phyloP scores from a whole-genome alignment of 148 eudicot genomes.

The Polygonum maritimum region DNA sequence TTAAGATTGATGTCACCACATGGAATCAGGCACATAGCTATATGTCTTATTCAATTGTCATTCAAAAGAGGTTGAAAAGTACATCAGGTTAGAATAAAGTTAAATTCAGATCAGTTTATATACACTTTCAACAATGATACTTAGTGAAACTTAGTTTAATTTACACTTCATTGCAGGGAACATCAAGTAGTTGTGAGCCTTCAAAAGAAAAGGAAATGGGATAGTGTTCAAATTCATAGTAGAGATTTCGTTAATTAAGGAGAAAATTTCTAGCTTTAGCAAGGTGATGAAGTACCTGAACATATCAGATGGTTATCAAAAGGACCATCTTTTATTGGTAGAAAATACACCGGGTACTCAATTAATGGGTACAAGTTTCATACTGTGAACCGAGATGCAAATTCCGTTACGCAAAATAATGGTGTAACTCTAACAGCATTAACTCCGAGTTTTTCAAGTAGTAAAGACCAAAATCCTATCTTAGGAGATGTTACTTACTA shows the following conservation, averaged over 20 bases:
- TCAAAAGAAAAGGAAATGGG: neutral
- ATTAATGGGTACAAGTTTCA: neutral
- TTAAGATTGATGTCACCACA: neutral
- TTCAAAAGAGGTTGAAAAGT: no score
- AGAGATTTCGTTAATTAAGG: neutral
- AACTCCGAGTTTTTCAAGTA: neutral
- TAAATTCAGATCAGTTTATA: no score
- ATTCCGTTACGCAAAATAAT: neutral
- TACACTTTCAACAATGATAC: neutral
- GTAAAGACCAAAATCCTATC: neutral
- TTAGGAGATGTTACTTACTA: neutral
- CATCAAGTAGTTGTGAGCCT: neutral
- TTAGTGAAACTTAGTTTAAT: neutral
- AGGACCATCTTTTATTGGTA: neutral
- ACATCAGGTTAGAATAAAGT: neutral
- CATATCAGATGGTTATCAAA: neutral
- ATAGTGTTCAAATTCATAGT: neutral
- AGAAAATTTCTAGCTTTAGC: neutral
- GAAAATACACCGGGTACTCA: neutral
- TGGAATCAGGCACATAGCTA: neutral
- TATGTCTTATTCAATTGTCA: neutral
- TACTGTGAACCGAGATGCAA: neutral
- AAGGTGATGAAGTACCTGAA: neutral
- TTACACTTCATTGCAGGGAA: neutral
- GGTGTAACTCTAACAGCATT: neutral